These are phyloP conservation scores for Kalmanozyma brasiliensis DNA, from an alignment of 1,284 basidiomycete species.

Conservation along the genomic window DNA sequence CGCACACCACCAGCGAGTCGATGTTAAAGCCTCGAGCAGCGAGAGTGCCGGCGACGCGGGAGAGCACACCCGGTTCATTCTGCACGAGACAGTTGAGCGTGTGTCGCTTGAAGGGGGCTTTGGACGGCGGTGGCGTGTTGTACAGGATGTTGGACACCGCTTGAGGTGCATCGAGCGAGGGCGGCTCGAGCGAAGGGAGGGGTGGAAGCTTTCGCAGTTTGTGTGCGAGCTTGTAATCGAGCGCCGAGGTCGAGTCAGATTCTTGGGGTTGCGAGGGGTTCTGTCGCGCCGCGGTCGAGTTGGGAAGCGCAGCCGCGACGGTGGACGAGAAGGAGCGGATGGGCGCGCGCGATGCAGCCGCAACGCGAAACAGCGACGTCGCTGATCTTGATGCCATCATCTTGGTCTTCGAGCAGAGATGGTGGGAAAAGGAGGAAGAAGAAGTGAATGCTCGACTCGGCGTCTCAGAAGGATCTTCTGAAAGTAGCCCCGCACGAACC, in stretches of 20 bases:
- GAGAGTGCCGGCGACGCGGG: slow-evolving; percentile 95
- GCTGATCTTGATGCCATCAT: slow-evolving; percentile 42
- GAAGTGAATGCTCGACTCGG: background rate
- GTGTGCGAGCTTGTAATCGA: slow-evolving; percentile 88
- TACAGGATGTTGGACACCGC: slow-evolving; percentile 69
- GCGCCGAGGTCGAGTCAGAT: slow-evolving; percentile 77
- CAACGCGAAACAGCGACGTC: slow-evolving; percentile 29
- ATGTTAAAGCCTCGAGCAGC: slow-evolving; percentile 98
- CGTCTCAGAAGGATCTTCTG: slow-evolving; percentile 8
- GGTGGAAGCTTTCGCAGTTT: slow-evolving; percentile 66
- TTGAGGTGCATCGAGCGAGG: slow-evolving; percentile 63
- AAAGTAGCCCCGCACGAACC: slow-evolving; percentile 16
- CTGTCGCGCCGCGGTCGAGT: slow-evolving; percentile 37
- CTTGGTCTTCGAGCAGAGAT: slow-evolving; percentile 6
- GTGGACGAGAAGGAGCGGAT: slow-evolving; percentile 14
- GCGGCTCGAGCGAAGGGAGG: slow-evolving; percentile 64
- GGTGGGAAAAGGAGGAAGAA: slow-evolving; percentile 1
- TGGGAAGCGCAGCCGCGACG: slow-evolving; percentile 14
- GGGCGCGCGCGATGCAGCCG: slow-evolving; percentile 20
- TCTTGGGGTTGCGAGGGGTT: slow-evolving; percentile 29
- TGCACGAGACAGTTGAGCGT: slow-evolving; percentile 98
- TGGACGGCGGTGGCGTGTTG: slow-evolving; percentile 90
- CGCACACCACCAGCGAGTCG: slow-evolving; percentile 97
- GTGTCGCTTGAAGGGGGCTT: slow-evolving; percentile 96
- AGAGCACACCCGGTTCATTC: slow-evolving; percentile 98